Base-by-base conservation (phyloP, 208 protist species). In the Wallacemonas sp. region DNA sequence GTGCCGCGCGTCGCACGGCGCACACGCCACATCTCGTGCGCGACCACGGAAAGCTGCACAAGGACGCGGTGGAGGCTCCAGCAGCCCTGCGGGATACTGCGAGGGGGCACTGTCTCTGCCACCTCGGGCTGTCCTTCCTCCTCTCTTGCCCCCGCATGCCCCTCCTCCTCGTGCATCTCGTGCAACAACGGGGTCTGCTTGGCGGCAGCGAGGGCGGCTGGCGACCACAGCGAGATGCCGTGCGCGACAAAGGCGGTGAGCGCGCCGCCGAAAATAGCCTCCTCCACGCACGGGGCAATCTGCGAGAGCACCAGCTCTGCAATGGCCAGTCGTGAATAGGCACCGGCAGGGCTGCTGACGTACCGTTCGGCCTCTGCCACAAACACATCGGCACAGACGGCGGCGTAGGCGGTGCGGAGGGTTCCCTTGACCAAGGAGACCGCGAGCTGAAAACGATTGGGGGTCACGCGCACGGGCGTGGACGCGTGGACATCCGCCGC, bases 401-500 rank as follows among this genome's bases (percentile, higher is more conserved):
- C 42, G 1, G 32, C 18, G 46, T 78, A 84, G 11, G 65, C 49
- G 8, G 45, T 55, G 39, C 62, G 41, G 12, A 87, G 59, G 11
- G 67, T 67, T 12, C 70, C 76, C 16, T 64, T 67, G 39, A 84
- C 68, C 20, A 85, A 23, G 1, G 76, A 70, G 0, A 65, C 39
- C 1, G 68, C 84, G 1, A 91, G 42, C 39, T 79, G 75, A 14
- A 70, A 61, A 7, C 72, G 38, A 41, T 85, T 85, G 18, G 70
- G 54, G 14, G 16, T 61, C 29, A 11, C 41, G 1, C 25, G 48
- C 18, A 42, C 12, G 4, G 67, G 57, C 1, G 22, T 25, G 7
- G 48, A 42, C 1, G 72, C 46, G 62, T 71, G 3, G 10, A 23
- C 20, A 32, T 4, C 11, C 48, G 26, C 48, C 23, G 48, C 26